These are phyloP conservation scores for Penicillium coffeae DNA, from an alignment of 495 filamentous ascomycete species.

Conservation along the genomic window DNA sequence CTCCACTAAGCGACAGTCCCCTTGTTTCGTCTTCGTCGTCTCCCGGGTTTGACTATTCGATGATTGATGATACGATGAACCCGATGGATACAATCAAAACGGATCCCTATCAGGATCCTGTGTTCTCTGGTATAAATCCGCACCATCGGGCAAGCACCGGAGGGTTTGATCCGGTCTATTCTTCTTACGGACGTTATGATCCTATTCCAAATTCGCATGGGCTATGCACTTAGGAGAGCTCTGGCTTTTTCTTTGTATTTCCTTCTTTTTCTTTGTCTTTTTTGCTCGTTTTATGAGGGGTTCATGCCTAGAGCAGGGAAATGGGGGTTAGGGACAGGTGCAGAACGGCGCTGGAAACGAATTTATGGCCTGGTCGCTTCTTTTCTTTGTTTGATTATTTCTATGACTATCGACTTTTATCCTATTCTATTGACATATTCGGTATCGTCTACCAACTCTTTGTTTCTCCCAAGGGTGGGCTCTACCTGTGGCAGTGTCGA, in stretches of 20 bases:
- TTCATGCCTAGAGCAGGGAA: slow-evolving; percentile 5
- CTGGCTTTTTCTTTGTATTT: slow-evolving; percentile 1
- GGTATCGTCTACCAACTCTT: slow-evolving; percentile 5
- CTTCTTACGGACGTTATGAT: slow-evolving; percentile 33
- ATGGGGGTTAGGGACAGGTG: slow-evolving; percentile 26
- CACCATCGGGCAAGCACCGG: slow-evolving; percentile 23
- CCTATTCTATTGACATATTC: slow-evolving; percentile 6
- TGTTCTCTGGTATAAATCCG: slow-evolving; percentile 21
- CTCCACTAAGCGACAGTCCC: slow-evolving; percentile 39
- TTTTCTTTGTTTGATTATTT: slow-evolving; percentile 14
- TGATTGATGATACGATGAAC: slow-evolving; percentile 40
- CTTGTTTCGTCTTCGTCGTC: slow-evolving; percentile 44
- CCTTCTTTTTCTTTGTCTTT: slow-evolving; percentile 10
- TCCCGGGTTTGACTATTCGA: slow-evolving; percentile 36
- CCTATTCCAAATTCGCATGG: slow-evolving; percentile 30
- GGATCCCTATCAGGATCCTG: slow-evolving; percentile 33
- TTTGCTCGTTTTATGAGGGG: slow-evolving; percentile 6
- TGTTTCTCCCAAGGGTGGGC: not conserved
- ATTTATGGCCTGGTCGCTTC: slow-evolving; percentile 9
- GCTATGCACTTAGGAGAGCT: slow-evolving; percentile 30
- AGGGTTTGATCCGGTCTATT: slow-evolving; percentile 36
- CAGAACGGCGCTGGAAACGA: slow-evolving; percentile 20
- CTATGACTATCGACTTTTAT: slow-evolving; percentile 6
- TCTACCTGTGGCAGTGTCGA: too few species aligned
- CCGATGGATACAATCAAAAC: slow-evolving; percentile 40